phyloP scores from a whole-genome alignment of 768 basidiomycete genomes.

The Phlegmacium glaucopus region DNA sequence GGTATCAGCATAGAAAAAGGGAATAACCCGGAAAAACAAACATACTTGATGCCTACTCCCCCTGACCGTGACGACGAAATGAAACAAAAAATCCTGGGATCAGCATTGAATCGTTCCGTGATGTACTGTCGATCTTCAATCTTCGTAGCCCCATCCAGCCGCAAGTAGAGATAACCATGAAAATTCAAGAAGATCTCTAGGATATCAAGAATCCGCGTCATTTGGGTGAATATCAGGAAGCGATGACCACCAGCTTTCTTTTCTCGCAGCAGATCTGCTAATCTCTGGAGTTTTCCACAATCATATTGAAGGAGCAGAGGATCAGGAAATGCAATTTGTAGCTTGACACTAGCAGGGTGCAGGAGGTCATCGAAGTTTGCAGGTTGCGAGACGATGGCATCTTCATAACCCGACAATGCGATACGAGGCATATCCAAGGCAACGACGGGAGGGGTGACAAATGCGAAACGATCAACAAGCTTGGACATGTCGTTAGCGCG shows the following conservation, averaged over 20 bases:
- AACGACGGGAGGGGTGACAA: conserved; percentile 76
- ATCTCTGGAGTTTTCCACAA: conserved; percentile 90
- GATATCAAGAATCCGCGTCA: conserved; percentile 93
- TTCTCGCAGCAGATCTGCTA: conserved; percentile 75
- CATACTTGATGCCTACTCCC: conserved; percentile 93
- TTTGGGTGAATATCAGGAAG: conserved; percentile 93
- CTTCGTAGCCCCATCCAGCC: conserved; percentile 94
- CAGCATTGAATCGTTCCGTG: conserved; percentile 85
- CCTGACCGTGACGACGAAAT: conserved; percentile 80
- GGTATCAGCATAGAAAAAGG: conserved; percentile 11
- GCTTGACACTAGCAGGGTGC: conserved; percentile 74
- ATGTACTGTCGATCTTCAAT: conserved; percentile 92
- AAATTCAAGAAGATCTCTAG: conserved; percentile 91
- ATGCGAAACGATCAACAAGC: conserved; percentile 68
- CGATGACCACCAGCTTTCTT: conserved; percentile 88
- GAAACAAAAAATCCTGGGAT: conserved; percentile 78
- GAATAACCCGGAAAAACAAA: conserved; percentile 12
- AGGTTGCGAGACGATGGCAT: conserved; percentile 24
- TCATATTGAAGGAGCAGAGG: conserved; percentile 89
- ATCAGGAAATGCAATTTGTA: conserved; percentile 93
- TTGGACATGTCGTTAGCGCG: conserved; percentile 54
- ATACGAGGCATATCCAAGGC: conserved; percentile 69
- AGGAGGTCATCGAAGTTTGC: conserved; percentile 62
- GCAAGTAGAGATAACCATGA: conserved; percentile 89
- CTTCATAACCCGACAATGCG: conserved; percentile 45